These are phyloP conservation scores for Spiromastix sp. DNA, from an alignment of 2,329 filamentous ascomycete genomes.

Conservation along the genomic window DNA sequence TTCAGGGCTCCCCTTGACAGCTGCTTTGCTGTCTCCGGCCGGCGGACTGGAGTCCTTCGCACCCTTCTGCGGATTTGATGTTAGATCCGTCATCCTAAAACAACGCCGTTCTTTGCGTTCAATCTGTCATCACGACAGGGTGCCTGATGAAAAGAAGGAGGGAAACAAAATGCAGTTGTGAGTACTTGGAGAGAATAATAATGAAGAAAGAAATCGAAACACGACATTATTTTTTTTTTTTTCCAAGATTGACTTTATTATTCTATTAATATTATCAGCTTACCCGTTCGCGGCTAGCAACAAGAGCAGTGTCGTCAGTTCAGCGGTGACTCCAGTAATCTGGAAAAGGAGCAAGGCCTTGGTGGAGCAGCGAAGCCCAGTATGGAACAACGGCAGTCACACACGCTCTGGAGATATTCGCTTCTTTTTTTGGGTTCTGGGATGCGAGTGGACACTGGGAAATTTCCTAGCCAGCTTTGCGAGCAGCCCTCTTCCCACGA, in stretches of 20 bases:
- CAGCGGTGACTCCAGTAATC: conserved; percentile 4
- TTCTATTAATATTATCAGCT: conserved; percentile 1
- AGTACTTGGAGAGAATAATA: not conserved
- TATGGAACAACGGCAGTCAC: conserved; percentile 4
- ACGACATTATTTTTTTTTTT: not conserved
- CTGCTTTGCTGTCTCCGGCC: conserved; percentile 4
- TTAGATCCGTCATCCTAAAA: conserved; percentile 10
- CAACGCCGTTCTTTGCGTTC: not conserved
- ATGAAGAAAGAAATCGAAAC: not conserved
- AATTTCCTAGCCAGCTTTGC: not conserved
- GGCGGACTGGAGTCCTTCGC: conserved; percentile 2
- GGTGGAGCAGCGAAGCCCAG: not conserved
- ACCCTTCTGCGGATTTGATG: conserved; percentile 5
- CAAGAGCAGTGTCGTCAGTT: conserved; percentile 1
- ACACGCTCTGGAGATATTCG: not conserved
- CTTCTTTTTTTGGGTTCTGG: no score
- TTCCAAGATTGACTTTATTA: not conserved
- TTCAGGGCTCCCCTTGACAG: not conserved
- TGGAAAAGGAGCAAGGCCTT: not conserved
- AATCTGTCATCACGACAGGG: not conserved
- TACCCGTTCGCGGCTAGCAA: conserved; percentile 1
- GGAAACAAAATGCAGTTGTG: not conserved
- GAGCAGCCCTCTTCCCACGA: not conserved
- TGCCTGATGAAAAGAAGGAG: not conserved
- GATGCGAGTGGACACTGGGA: not conserved